A percentile compares a stretch with the other conserved stretches of the same genome.
Conservation (phyloP, 2,329 filamentous ascomycete genomes). For the Paecilomyces niveus region DNA sequence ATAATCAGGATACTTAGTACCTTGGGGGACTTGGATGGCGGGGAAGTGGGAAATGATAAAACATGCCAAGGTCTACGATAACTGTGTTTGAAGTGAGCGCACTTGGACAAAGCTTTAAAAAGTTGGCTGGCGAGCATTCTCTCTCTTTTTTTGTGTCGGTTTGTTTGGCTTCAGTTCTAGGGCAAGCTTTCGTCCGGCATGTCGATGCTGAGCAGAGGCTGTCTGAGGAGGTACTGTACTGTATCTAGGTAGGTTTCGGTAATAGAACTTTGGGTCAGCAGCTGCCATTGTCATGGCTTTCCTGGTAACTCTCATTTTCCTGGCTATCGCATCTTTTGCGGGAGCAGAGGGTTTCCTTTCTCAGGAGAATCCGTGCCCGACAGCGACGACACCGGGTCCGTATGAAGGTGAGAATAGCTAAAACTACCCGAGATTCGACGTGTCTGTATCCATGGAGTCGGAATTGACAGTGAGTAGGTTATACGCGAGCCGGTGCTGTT, state of each 20-base stretch:
- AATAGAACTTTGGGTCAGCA: neutral
- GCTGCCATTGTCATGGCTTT: neutral
- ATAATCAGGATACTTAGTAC: neutral
- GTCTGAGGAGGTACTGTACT: neutral
- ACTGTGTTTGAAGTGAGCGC: neutral
- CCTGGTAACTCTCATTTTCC: neutral
- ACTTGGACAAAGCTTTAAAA: neutral
- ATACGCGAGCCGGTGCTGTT: conserved; percentile 54
- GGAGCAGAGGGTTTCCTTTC: neutral
- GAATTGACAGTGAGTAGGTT: neutral
- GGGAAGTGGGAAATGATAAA: neutral
- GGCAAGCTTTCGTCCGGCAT: neutral
- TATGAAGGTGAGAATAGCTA: neutral
- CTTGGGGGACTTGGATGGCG: neutral
- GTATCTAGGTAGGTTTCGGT: neutral
- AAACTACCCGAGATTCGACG: neutral
- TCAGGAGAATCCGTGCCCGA: neutral
- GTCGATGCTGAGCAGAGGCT: neutral
- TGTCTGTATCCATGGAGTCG: neutral
- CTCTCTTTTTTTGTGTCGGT: neutral
- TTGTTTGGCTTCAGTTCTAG: neutral
- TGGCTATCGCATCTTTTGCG: neutral
- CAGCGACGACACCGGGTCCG: neutral
- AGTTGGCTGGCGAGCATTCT: neutral
- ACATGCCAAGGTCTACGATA: neutral